Base-by-base conservation (phyloP, 1,284 basidiomycete species). In the Inonotus obliquus region DNA sequence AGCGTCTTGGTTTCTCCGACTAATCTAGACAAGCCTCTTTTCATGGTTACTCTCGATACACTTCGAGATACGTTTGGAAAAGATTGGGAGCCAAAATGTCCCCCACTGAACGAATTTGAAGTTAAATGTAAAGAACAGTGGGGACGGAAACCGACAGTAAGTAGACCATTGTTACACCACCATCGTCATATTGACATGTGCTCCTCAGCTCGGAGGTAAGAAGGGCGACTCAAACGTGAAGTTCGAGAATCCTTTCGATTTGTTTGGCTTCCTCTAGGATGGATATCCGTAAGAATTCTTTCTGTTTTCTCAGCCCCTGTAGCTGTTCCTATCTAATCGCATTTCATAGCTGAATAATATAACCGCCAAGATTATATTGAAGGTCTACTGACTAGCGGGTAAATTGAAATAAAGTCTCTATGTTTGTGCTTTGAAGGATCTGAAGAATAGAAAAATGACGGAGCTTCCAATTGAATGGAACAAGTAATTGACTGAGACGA, bases 21-120 rank as follows among this genome's bases (percentile, higher is more conserved):
- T 38, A 6, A 27, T 25, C 49, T 53, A 41, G 19, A 54, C 19
- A 44, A 61, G 9, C 59, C 63, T 19, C 25, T 54, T n/a, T 49
- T 64, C 25, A 67, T 68, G 67, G 52, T 65, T 35, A 67, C 67
- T 17, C 38, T 64, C 37, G 45, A 52, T 37, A 23, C 56, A 21
- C 58, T 68, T 2, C 39, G 53, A 56, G 35, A 53, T 32, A 41
- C 41, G 41, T 68, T 67, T 49, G 67, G 67, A 7, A 25, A 35
- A 5, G 19, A 29, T 25, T 68, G 67, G 62, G 25, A 39, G 19
- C 66, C 67, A 1, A 51, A 21, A 2, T 57, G 57, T 47, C 29
- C 59, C 14, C 5, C 60, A 7, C 48, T 67, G 29, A 67, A 66
- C 45, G 51, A 54, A 2, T 66, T 66, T 35, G 66, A 67, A 59